Evolutionary conservation across 208 protist species (phyloP).

Genomic region (Leishmania tarentolae): DNA sequence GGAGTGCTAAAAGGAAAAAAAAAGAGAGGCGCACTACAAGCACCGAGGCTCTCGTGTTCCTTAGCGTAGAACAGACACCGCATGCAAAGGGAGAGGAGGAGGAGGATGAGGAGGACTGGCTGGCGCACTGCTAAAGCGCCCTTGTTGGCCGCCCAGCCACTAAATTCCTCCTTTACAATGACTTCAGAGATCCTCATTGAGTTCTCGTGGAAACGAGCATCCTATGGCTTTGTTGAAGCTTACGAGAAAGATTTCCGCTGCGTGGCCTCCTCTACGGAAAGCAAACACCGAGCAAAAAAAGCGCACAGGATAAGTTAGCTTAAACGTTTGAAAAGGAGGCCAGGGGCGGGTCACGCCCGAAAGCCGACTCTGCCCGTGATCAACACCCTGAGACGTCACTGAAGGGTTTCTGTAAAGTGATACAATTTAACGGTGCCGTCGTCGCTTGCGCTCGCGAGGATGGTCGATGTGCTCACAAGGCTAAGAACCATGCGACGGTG

Average conservation of each 20-base stretch:
- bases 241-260: background rate
- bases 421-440: conserved; percentile 77
- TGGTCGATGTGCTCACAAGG: conserved; percentile 30
- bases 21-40: background rate
- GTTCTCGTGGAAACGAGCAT: background rate
- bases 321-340: conserved; percentile 2
- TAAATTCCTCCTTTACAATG: background rate
- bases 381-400: background rate
- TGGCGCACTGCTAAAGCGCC: background rate
- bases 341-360: background rate
- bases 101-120: background rate
- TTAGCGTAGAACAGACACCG: background rate
- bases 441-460: conserved; percentile 67
- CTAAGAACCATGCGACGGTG: conserved; percentile 85
- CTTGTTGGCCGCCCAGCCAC: background rate
- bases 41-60: background rate
- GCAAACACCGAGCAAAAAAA: background rate
- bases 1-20: background rate
- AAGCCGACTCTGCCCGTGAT: background rate
- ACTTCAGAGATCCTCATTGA: background rate
- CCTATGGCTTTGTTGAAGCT: background rate
- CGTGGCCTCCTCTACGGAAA: background rate
- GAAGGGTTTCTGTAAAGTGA: conserved; percentile 17
- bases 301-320: background rate
- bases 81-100: no score